Evolutionary conservation across 306 rosid species (phyloP), one percentile per base, ranked within the genome.

Genomic region (Elaeagnus macrophylla): DNA sequence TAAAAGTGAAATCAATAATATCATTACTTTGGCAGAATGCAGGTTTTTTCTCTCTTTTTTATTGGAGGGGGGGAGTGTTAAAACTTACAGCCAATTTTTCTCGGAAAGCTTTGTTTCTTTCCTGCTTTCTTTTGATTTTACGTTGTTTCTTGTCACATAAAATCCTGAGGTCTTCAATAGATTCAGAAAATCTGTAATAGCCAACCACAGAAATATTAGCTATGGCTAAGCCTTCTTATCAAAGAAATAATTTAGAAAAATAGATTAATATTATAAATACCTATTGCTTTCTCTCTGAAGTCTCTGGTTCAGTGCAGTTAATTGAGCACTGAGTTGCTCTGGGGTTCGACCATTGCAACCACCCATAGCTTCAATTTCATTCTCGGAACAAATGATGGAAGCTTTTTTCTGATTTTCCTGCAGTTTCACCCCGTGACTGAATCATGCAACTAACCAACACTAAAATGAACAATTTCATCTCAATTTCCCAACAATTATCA

Each of bases 111-210:
- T 55, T 77, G 73, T 86, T 75, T 56, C 69, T 70, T 67, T 77
- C 73, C 77, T 60, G 87, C 54, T 75, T 83, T 62, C 75, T 77
- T 4, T 48, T 35, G 57, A 89, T 86, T 77, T 79, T 86, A 5
- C 77, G 77, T 57, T 81, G 77, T 51, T 86, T 86, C 61, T 76
- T 82, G 59, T 76, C 76, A 72, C 74, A 85, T 56, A 68, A 47
- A 73, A 72, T 74, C 67, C 85, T 82, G 9, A 89, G 78, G 56
- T 89, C 95, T 63, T 83, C 95, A 20, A 89, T 73, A 53, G 97
- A 79, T 69, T 86, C 97, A 9, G 89, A 62, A 66, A 48, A 79
- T 69, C 95, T 89, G 71, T 51, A 65, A 41, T 47, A 59, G 11
- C n/a, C 50, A 53, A 49, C 46, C 40, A 48, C 37, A 51, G 7